Evolutionary conservation across 176 grass and related monocot species (phyloP).

Genomic region (Ensete ventricosum): DNA sequence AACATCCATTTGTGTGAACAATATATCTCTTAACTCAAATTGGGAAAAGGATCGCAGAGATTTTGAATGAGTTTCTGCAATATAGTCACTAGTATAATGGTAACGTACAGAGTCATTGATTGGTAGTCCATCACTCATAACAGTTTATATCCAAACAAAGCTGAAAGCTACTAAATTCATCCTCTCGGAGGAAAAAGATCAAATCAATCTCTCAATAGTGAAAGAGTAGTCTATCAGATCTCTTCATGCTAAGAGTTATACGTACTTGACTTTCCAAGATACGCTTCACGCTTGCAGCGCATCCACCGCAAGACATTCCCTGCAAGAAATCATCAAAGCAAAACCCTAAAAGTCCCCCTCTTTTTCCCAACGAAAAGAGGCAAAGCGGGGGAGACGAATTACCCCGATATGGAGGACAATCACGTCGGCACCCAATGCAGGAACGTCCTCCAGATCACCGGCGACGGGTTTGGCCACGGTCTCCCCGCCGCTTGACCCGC

Average conservation of each 20-base stretch:
- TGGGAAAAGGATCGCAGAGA: not conserved
- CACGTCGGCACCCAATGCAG: slow-evolving; percentile 22
- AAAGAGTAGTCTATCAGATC: not conserved
- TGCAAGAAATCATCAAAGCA: slow-evolving; percentile 23
- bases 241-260: not conserved
- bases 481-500: slow-evolving; percentile 14
- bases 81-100: too few relatives aligned
- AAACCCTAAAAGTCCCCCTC: not conserved
- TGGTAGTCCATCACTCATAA: too few relatives aligned
- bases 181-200: not conserved
- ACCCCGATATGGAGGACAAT: slow-evolving; percentile 75
- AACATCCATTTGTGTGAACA: not conserved
- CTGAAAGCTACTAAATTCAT: not conserved
- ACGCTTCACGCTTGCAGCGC: slow-evolving; percentile 70
- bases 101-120: too few relatives aligned
- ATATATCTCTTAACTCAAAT: not conserved
- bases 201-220: not conserved
- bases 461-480: slow-evolving; percentile 14
- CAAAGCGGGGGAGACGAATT: slow-evolving; percentile 7
- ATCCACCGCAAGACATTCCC: slow-evolving; percentile 89
- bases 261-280: slow-evolving; percentile 78
- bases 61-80: too few relatives aligned
- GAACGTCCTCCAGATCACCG: slow-evolving; percentile 17
- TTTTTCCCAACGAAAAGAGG: not conserved
- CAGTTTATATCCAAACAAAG: too few relatives aligned